A percentile compares a stretch with the other conserved stretches of the same genome.
phyloP scores from a whole-genome alignment of 2,329 filamentous ascomycete genomes.

The Neophaeococcomyces aloes region DNA sequence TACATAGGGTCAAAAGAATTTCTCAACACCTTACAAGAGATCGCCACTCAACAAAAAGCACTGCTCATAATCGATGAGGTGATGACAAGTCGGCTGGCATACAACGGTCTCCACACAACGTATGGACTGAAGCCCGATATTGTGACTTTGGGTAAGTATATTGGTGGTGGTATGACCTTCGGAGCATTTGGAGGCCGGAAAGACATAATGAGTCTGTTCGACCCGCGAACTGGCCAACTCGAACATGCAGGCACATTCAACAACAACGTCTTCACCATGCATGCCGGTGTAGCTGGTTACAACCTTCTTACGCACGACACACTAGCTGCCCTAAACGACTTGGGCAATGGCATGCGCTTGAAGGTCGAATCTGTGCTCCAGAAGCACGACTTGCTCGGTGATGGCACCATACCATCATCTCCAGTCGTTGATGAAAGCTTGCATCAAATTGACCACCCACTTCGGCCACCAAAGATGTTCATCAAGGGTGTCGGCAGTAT shows the following conservation, averaged over 20 bases:
- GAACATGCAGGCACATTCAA: slow-evolving; percentile 57
- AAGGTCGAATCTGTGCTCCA: slow-evolving; percentile 16
- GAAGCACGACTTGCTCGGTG: slow-evolving; percentile 9
- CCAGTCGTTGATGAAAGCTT: slow-evolving; percentile 5
- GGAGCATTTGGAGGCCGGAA: slow-evolving; percentile 54
- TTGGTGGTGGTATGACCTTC: slow-evolving; percentile 57
- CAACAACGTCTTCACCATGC: slow-evolving; percentile 55
- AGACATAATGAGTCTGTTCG: slow-evolving; percentile 50
- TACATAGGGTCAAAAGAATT: slow-evolving; percentile 44
- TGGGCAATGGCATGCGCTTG: slow-evolving; percentile 22
- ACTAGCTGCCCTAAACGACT: slow-evolving; percentile 21
- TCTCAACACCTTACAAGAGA: slow-evolving; percentile 39
- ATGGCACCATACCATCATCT: slow-evolving; percentile 5
- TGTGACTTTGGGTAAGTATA: slow-evolving; percentile 55
- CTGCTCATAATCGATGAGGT: slow-evolving; percentile 62
- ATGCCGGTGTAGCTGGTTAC: slow-evolving; percentile 39
- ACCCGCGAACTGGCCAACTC: slow-evolving; percentile 36
- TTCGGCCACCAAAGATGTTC: slow-evolving; percentile 22
- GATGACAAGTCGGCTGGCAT: slow-evolving; percentile 52
- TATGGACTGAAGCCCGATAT: slow-evolving; percentile 45
- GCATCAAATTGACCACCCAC: slow-evolving; percentile 7
- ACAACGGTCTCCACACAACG: slow-evolving; percentile 38
- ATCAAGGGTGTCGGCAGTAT: slow-evolving; percentile 26
- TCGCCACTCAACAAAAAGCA: slow-evolving; percentile 40
- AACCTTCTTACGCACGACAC: slow-evolving; percentile 17